A percentile compares a stretch with the other conserved stretches of the same genome.
Evolutionary conservation across 2,329 filamentous ascomycete species (phyloP).

Genomic region (Calycina herbarum): DNA sequence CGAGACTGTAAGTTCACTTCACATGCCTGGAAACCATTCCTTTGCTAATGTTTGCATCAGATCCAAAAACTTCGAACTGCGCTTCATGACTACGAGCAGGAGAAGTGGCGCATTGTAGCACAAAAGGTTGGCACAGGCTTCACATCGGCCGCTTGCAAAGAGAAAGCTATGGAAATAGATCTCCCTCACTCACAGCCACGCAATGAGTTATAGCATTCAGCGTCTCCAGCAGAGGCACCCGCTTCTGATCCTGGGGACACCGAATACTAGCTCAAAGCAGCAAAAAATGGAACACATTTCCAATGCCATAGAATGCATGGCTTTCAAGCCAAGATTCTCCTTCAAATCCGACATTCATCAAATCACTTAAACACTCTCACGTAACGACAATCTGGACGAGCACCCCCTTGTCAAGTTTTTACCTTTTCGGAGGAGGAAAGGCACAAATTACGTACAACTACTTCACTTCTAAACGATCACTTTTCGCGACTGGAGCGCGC

Average conservation of each 20-base stretch:
- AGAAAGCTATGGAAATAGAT: slow-evolving; percentile 43
- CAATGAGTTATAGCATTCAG: slow-evolving; percentile 38
- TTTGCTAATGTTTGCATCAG: slow-evolving; percentile 45
- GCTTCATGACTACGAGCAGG: slow-evolving; percentile 82
- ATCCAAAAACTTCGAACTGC: slow-evolving; percentile 75
- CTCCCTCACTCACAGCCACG: too few species aligned
- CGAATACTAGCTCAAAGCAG: slow-evolving; percentile 33
- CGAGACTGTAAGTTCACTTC: slow-evolving; percentile 69
- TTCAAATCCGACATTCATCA: slow-evolving; percentile 23
- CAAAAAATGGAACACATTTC: slow-evolving; percentile 19
- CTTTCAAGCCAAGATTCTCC: slow-evolving; percentile 23
- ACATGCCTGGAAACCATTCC: not conserved
- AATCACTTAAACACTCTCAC: slow-evolving; percentile 15
- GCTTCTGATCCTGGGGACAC: slow-evolving; percentile 40
- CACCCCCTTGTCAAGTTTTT: slow-evolving; percentile 18
- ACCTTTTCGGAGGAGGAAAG: slow-evolving; percentile 8
- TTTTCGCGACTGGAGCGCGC: slow-evolving; percentile 30
- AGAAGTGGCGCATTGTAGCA: slow-evolving; percentile 90
- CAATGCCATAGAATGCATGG: slow-evolving; percentile 22
- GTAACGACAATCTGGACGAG: slow-evolving; percentile 18
- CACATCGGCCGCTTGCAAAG: slow-evolving; percentile 81
- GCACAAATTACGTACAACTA: slow-evolving; percentile 14
- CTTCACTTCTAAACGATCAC: slow-evolving; percentile 17
- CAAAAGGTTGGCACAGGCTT: slow-evolving; percentile 90
- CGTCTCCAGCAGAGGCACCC: slow-evolving; percentile 38